Evolutionary conservation across 1,139 yeast species (phyloP).

Genomic region (Lodderomyces pseudojiufengensis): DNA sequence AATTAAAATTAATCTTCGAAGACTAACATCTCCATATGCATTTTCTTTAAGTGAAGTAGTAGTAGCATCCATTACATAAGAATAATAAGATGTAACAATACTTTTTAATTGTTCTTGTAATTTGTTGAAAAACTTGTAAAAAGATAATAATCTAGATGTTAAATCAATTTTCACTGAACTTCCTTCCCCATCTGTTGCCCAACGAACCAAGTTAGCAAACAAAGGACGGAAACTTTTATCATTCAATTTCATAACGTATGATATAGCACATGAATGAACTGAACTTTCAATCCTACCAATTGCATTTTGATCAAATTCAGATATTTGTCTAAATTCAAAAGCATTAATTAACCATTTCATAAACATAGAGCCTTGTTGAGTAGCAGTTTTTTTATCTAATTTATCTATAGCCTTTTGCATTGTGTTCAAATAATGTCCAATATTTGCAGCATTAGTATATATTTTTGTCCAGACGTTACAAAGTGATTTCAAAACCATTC

Average conservation of each 20-base stretch:
- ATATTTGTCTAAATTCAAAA: constrained; percentile 56
- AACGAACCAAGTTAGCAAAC: constrained; percentile 81
- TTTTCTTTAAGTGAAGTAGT: constrained; percentile 50
- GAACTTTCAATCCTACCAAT: constrained; percentile 77
- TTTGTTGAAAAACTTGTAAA: constrained; percentile 83
- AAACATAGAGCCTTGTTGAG: constrained; percentile 64
- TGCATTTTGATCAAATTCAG: constrained; percentile 64
- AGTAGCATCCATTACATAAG: constrained; percentile 77
- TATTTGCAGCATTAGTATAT: constrained; percentile 49
- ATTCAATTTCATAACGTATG: constrained; percentile 82
- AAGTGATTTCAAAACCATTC: constrained; percentile 59
- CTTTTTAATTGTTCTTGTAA: constrained; percentile 81
- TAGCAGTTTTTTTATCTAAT: constrained; percentile 71
- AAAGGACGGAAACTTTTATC: constrained; percentile 92
- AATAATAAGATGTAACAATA: constrained; percentile 82
- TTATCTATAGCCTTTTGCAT: constrained; percentile 63
- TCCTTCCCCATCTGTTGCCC: constrained; percentile 89
- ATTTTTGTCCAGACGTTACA: constrained; percentile 54
- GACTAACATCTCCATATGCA: constrained; percentile 46
- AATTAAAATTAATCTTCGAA: constrained; percentile 67
- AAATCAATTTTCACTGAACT: constrained; percentile 41
- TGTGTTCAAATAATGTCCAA: constrained; percentile 67
- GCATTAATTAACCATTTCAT: constrained; percentile 68
- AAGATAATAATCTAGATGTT: constrained; percentile 58
- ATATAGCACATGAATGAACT: constrained; percentile 69